Percentiles rank a stretch among this genome's conserved stretches.
phyloP scores from a whole-genome alignment of 306 rosid genomes.

The Dalbergia cochinchinensis region DNA sequence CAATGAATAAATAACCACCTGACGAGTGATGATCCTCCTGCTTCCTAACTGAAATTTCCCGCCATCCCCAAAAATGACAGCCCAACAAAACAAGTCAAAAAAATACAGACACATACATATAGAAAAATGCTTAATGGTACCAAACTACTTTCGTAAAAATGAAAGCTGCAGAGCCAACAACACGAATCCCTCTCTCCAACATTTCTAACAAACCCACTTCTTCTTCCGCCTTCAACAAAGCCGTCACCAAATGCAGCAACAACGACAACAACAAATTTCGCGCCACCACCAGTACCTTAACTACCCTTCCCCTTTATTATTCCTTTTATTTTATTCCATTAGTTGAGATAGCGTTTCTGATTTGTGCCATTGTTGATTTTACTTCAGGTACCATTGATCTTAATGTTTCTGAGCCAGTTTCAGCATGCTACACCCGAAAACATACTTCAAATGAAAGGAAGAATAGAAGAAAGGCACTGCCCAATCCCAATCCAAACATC shows the following conservation, averaged over 20 bases:
- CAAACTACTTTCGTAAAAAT: neutral
- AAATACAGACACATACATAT: neutral
- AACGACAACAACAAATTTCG: neutral
- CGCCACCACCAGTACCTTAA: neutral
- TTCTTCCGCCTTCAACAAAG: constrained; percentile 15
- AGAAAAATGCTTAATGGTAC: too few species aligned
- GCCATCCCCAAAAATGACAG: constrained; percentile 22
- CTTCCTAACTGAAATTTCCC: constrained; percentile 41
- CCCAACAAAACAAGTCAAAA: too few species aligned
- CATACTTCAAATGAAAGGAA: constrained; percentile 46
- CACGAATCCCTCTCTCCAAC: constrained; percentile 71
- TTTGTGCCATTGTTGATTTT: constrained; percentile 6
- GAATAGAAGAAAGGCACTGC: constrained; percentile 47
- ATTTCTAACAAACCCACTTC: constrained; percentile 45
- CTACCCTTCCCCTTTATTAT: neutral
- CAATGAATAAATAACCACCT: neutral
- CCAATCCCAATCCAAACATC: constrained; percentile 43
- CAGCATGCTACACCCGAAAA: constrained; percentile 53
- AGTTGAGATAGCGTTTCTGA: neutral
- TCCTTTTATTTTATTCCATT: neutral
- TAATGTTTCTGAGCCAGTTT: constrained; percentile 49
- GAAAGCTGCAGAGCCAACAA: constrained; percentile 10
- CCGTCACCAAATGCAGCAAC: neutral
- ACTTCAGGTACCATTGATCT: constrained; percentile 43
- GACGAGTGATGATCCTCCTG: too few species aligned